Percentiles rank a stretch among this genome's conserved stretches.
These are phyloP conservation scores for Sporobolomyces phaffii DNA, from an alignment of 768 basidiomycete genomes.

Conservation along the genomic window DNA sequence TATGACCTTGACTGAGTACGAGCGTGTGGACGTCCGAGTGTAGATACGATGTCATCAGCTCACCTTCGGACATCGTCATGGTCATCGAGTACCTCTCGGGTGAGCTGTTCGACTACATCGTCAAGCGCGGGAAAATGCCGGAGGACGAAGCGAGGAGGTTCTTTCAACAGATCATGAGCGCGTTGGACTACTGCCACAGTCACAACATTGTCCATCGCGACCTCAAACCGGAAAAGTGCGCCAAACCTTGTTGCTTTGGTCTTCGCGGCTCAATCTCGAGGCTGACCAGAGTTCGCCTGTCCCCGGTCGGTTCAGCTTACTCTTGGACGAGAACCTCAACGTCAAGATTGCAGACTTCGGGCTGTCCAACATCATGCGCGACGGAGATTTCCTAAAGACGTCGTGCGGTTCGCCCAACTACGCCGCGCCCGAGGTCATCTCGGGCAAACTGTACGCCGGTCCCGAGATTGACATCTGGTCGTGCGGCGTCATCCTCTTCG, in stretches of 20 bases:
- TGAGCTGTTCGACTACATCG: conserved; percentile 97
- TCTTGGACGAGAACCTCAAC: conserved; percentile 58
- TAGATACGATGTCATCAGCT: conserved; percentile 67
- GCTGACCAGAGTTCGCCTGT: background rate
- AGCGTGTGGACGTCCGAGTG: too few relatives aligned
- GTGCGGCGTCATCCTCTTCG: conserved; percentile 96
- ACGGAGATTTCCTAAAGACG: conserved; percentile 93
- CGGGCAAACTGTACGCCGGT: conserved; percentile 89
- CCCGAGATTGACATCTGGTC: conserved; percentile 99
- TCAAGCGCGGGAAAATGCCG: conserved; percentile 80
- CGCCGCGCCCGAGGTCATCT: conserved; percentile 95
- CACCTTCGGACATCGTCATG: conserved; percentile 92
- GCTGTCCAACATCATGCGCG: conserved; percentile 87
- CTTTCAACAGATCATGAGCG: conserved; percentile 97
- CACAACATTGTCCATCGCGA: conserved; percentile 98
- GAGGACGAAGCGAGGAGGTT: conserved; percentile 82
- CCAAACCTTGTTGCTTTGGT: too few relatives aligned
- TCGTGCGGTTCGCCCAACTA: conserved; percentile 98
- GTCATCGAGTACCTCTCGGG: conserved; percentile 94
- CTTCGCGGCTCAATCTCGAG: too few relatives aligned
- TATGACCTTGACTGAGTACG: too few relatives aligned
- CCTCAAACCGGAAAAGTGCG: conserved; percentile 86
- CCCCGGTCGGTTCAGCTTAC: conserved; percentile 48
- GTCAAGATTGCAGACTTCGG: conserved; percentile 99
- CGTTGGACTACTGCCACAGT: conserved; percentile 92